Conservation (phyloP, 202 grass and related monocot genomes). For the Carex arenaria region DNA sequence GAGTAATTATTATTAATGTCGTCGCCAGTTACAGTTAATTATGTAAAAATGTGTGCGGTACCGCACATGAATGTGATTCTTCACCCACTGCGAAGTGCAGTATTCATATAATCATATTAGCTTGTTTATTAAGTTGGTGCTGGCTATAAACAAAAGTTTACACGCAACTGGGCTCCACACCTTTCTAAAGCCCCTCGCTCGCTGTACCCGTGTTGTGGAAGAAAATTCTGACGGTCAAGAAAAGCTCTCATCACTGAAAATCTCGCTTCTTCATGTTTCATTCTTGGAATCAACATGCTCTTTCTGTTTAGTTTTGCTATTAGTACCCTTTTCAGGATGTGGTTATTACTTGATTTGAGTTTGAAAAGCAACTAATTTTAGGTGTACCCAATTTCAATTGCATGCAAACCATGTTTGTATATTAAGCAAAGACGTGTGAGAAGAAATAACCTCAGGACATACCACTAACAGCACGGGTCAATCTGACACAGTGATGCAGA, state of each 20-base stretch:
- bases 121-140: slow-evolving; percentile 10
- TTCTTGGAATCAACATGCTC: not conserved
- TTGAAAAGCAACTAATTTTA: not conserved
- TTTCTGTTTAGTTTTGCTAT: not conserved
- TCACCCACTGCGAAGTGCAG: not conserved
- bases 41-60: not conserved
- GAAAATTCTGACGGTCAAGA: not conserved
- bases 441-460: not conserved
- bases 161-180: not conserved
- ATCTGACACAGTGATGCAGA: not conserved
- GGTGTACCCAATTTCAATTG: not conserved
- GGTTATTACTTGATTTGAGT: not conserved
- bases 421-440: not conserved
- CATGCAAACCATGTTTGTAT: not conserved
- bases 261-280: not conserved
- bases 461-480: not conserved
- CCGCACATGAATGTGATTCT: slow-evolving; percentile 14
- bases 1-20: not conserved
- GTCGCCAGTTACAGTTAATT: not conserved
- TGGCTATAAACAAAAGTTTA: not conserved
- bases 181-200: not conserved
- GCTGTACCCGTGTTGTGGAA: not conserved
- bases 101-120: not conserved
- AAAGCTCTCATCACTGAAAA: not conserved
- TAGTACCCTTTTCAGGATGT: not conserved